Evolutionary conservation across 768 basidiomycete genomes (phyloP).

Genomic region (Megacollybia marginata): DNA sequence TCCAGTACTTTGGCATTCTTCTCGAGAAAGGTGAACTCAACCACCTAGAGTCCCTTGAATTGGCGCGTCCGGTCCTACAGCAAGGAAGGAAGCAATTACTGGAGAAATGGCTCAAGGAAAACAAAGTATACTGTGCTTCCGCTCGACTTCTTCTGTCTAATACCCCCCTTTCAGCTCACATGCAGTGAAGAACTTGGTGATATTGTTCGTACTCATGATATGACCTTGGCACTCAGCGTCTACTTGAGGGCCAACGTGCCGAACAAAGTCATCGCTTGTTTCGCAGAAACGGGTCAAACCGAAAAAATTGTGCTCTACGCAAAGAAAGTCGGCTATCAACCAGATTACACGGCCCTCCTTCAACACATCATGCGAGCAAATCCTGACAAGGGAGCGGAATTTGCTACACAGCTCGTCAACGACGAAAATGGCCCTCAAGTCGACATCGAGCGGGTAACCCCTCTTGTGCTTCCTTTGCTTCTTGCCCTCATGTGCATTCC

Average conservation of each 20-base stretch:
- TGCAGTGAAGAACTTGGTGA: slow-evolving; percentile 99
- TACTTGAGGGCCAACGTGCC: slow-evolving; percentile 97
- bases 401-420: slow-evolving; percentile 90
- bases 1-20: slow-evolving; percentile 98
- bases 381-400: slow-evolving; percentile 97
- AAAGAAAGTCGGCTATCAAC: slow-evolving; percentile 92
- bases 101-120: slow-evolving; percentile 99
- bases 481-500: background rate
- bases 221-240: slow-evolving; percentile 95
- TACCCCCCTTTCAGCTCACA: slow-evolving; percentile 62
- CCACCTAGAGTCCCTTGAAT: slow-evolving; percentile 89
- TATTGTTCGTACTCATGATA: slow-evolving; percentile 88
- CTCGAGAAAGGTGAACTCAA: slow-evolving; percentile 98
- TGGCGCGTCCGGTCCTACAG: slow-evolving; percentile 91
- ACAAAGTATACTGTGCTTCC: slow-evolving; percentile 59
- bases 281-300: slow-evolving; percentile 96
- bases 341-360: slow-evolving; percentile 86
- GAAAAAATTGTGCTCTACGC: slow-evolving; percentile 98
- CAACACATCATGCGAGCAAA: slow-evolving; percentile 96
- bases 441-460: slow-evolving; percentile 79
- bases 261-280: slow-evolving; percentile 98
- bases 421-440: slow-evolving; percentile 90
- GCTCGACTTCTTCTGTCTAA: background rate
- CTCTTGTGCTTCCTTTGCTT: background rate
- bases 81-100: slow-evolving; percentile 95